Base-by-base conservation (phyloP, 306 rosid species). In the Fragaria iinumae region DNA sequence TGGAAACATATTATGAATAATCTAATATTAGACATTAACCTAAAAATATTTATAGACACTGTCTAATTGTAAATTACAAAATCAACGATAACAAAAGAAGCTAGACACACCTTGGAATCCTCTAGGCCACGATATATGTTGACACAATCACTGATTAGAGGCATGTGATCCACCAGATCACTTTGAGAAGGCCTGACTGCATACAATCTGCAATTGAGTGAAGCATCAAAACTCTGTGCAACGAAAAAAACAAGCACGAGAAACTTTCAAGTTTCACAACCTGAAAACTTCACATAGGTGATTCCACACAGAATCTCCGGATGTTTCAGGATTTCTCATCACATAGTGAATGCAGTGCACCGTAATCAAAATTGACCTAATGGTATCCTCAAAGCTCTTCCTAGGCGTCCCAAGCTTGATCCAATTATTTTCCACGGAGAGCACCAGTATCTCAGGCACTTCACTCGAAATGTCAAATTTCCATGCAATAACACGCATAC, bases 301-400 rank as follows among this genome's bases (percentile, higher is more conserved):
- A 78, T 39, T 62, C 86, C 89, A 83, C 53, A 84, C 53, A 52
- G 83, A 80, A n/a, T 65, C 72, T 18, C 27, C 50, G 20, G 83
- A 64, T 57, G 86, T 79, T 72, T 76, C 87, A 23, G 87, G 84
- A 66, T 81, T 86, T 85, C 83, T 75, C 82, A 85, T 87, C 82
- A 85, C 77, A 89, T 73, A 87, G 77, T 91, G 91, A 73, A 91
- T 83, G 87, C 85, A 91, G 55, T 84, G 80, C 74, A 91, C 44
- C 14, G 88, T 82, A 36, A 86, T 81, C 79, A 91, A 78, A 34
- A 79, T 80, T 17, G 88, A 43, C 83, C 83, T 81, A 73, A 91
- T 60, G 32, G 39, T 75, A 43, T 47, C 75, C 80, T 84, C 87
- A 59, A 75, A 89, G 63, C 79, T 73, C 76, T 87, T 84, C 64